Evolutionary conservation across 179 eudicot species (phyloP).

Genomic region (Carnegiea gigantea): DNA sequence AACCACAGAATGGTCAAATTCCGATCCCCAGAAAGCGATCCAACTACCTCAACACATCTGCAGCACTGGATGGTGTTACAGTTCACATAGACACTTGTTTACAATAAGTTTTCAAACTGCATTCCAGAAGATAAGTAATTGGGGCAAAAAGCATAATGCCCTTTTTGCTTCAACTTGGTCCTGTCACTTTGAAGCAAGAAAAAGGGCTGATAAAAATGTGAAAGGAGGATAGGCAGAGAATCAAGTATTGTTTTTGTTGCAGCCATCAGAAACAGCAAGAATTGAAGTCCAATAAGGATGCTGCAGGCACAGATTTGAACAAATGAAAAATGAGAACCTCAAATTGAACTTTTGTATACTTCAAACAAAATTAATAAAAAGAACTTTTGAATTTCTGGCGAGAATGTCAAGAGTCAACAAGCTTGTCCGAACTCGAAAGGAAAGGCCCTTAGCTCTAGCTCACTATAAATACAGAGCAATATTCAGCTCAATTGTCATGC

Average conservation of each 20-base stretch:
- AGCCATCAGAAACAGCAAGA: slow-evolving; percentile 4
- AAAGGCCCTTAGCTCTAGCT: not conserved
- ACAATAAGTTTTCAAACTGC: not conserved
- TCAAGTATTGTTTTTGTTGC: not conserved
- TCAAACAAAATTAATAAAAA: too few relatives aligned
- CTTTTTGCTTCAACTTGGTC: slow-evolving; percentile 2
- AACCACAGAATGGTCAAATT: slow-evolving; percentile 12
- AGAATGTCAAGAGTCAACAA: slow-evolving; percentile 20
- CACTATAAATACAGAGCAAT: slow-evolving; percentile 41
- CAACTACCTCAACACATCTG: not conserved
- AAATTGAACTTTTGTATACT: not conserved
- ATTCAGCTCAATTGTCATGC: slow-evolving; percentile 22
- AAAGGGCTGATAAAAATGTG: slow-evolving; percentile 17
- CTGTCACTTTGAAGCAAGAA: not conserved
- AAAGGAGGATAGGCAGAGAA: slow-evolving; percentile 10
- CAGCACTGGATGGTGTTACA: not conserved
- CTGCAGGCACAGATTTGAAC: slow-evolving; percentile 10
- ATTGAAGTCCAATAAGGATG: slow-evolving; percentile 35
- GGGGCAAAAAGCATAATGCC: not conserved
- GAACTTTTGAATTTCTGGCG: not conserved
- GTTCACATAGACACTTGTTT: not conserved
- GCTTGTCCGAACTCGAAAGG: slow-evolving; percentile 18
- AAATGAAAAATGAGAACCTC: not conserved
- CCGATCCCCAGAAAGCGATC: not conserved
- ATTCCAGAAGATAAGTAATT: not conserved